These are phyloP conservation scores for Phialophora chinensis DNA, from an alignment of 2,329 filamentous ascomycete genomes.

Conservation along the genomic window DNA sequence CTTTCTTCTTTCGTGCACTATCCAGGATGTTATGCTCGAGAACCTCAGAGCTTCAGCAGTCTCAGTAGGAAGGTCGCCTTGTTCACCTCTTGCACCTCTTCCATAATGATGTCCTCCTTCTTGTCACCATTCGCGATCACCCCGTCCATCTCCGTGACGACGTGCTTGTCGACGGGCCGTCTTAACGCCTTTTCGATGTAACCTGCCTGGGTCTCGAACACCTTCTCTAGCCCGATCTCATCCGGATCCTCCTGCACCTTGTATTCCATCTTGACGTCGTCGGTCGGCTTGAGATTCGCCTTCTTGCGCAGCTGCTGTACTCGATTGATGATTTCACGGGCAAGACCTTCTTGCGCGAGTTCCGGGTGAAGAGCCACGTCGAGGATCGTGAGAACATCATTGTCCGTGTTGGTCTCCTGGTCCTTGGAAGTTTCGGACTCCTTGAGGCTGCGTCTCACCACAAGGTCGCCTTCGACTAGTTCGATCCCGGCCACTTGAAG, in stretches of 20 bases:
- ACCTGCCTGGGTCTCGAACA: conserved; percentile 70
- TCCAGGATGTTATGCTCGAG: not conserved
- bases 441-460: conserved; percentile 78
- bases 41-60: conserved; percentile 70
- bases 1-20: conserved; percentile 1
- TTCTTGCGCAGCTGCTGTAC: conserved; percentile 94
- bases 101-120: conserved; percentile 66
- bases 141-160: conserved; percentile 63
- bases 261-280: conserved; percentile 97
- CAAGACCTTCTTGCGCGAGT: conserved; percentile 84
- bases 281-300: conserved; percentile 85
- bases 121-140: conserved; percentile 54
- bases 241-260: conserved; percentile 79
- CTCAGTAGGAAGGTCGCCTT: conserved; percentile 80
- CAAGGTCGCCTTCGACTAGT: conserved; percentile 80
- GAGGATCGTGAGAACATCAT: conserved; percentile 89
- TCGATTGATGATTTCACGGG: conserved; percentile 88
- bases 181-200: conserved; percentile 78
- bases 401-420: conserved; percentile 85
- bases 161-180: conserved; percentile 74
- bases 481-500: conserved; percentile 86
- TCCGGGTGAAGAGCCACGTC: conserved; percentile 82
- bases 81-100: conserved; percentile 86
- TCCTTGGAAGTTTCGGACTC: conserved; percentile 73
- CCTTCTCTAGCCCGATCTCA: conserved; percentile 71